Conservation (phyloP, 177 flowering plant genomes). For the Tripterygium wilfordii region DNA sequence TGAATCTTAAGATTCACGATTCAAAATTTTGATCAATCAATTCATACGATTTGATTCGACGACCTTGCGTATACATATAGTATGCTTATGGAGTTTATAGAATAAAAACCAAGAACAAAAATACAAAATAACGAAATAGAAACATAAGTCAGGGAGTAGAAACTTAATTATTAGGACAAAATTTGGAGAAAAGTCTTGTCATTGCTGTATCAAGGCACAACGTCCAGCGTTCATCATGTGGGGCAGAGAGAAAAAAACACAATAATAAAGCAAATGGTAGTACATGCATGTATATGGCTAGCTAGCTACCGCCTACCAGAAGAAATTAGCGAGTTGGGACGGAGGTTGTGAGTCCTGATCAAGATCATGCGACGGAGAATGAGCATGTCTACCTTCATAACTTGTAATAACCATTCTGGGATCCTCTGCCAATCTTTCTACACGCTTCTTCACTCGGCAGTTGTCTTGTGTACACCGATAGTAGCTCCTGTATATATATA, state of each 20-base stretch:
- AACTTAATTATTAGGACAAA: too few relatives aligned
- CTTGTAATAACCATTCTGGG: constrained; percentile 87
- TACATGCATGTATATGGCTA: neutral
- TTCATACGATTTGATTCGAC: too few relatives aligned
- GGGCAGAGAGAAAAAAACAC: neutral
- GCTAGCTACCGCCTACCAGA: constrained; percentile 30
- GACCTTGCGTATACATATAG: too few relatives aligned
- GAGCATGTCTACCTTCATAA: constrained; percentile 71
- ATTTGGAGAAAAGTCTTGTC: too few relatives aligned
- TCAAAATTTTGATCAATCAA: too few relatives aligned
- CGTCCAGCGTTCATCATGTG: too few relatives aligned
- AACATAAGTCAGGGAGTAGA: too few relatives aligned
- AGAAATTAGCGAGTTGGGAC: constrained; percentile 38
- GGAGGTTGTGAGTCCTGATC: constrained; percentile 31
- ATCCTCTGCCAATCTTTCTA: constrained; percentile 75
- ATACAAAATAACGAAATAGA: too few relatives aligned
- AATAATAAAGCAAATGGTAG: neutral
- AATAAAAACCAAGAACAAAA: too few relatives aligned
- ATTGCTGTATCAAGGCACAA: too few relatives aligned
- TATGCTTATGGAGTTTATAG: too few relatives aligned
- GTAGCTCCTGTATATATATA: constrained; percentile 53
- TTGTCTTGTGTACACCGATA: constrained; percentile 72
- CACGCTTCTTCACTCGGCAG: constrained; percentile 74
- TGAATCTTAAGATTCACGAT: too few relatives aligned
- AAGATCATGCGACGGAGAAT: constrained; percentile 56